Evolutionary conservation across 2,329 filamentous ascomycete genomes (phyloP).

Genomic region (Curvularia sp.): DNA sequence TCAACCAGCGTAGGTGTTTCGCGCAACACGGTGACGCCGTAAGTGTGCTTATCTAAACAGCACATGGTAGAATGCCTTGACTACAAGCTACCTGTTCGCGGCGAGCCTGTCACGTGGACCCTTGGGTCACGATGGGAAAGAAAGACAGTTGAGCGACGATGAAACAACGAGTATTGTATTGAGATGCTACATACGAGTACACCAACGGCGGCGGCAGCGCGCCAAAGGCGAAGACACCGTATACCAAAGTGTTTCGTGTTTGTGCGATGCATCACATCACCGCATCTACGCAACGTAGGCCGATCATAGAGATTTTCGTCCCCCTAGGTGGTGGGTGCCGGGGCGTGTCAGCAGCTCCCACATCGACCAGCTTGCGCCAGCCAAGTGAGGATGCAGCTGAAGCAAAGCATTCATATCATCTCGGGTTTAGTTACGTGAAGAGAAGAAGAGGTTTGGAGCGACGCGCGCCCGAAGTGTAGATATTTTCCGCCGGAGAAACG

Average conservation of each 20-base stretch:
- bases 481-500: constrained; percentile 33
- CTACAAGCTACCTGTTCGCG: too few relatives aligned
- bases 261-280: background rate
- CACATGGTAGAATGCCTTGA: too few relatives aligned
- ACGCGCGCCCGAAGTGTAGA: constrained; percentile 24
- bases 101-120: background rate
- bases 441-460: constrained; percentile 46
- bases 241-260: background rate
- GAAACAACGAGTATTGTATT: constrained; percentile 6
- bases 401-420: constrained; percentile 73
- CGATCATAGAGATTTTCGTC: constrained; percentile 57
- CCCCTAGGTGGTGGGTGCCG: constrained; percentile 57
- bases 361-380: constrained; percentile 56
- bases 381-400: constrained; percentile 63
- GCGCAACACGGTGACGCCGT: too few relatives aligned
- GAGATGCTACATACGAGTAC: constrained; percentile 23
- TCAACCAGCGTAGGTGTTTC: too few relatives aligned
- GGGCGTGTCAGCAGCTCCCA: constrained; percentile 60
- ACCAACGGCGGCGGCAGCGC: constrained; percentile 1
- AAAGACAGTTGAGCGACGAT: background rate
- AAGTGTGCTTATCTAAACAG: too few relatives aligned
- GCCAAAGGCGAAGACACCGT: constrained; percentile 4
- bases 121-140: background rate
- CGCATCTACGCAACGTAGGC: constrained; percentile 46
- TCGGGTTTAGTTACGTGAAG: constrained; percentile 78